Base-by-base conservation (phyloP, 2,329 filamentous ascomycete genomes). In the Xylogone sp. region DNA sequence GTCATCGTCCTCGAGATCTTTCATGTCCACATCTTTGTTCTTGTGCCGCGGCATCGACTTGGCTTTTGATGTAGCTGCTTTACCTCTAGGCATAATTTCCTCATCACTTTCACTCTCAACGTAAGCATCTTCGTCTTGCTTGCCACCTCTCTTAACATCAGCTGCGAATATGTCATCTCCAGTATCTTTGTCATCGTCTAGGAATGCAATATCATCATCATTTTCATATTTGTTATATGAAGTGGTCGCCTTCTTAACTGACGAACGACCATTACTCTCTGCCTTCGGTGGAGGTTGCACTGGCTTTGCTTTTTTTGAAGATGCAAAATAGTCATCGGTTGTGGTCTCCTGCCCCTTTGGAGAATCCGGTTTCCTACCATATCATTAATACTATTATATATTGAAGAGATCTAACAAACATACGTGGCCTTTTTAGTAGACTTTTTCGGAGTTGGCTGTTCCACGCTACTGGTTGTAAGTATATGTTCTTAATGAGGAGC, bases 131-230 rank as follows among this genome's bases (percentile, higher is more conserved):
- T 84, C 84, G 61, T 83, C 87, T 46, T 81, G 77, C 65, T 84
- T 89, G 51, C 79, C 82, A 43, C 80, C 74, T 45, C 79, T 79
- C 64, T 84, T 87, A 29, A 78, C 79, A 57, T 89, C 84, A 3
- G 87, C 85, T 13, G 86, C 87, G 68, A 92, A 92, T 19, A 96
- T 91, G 60, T 96, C 92, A 57, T 90, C 87, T n/a, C 82, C 87
- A 2, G 81, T 85, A 43, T 89, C 82, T 6, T 80, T 77, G 29
- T 84, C 85, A 49, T 88, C 86, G 19, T 89, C 81, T 58, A 87
- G 70, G 52, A 79, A 82, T 4, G 75, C 78, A 60, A 82, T 77
- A 8, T 77, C 76, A 52, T 83, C 78, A 31, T 81, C 76, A 31
- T 80, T 57, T 9, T 60, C 44, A 12, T 54, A 31, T 31, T 61